phyloP scores from a whole-genome alignment of 768 basidiomycete species.

The Rossbeevera mucosa region DNA sequence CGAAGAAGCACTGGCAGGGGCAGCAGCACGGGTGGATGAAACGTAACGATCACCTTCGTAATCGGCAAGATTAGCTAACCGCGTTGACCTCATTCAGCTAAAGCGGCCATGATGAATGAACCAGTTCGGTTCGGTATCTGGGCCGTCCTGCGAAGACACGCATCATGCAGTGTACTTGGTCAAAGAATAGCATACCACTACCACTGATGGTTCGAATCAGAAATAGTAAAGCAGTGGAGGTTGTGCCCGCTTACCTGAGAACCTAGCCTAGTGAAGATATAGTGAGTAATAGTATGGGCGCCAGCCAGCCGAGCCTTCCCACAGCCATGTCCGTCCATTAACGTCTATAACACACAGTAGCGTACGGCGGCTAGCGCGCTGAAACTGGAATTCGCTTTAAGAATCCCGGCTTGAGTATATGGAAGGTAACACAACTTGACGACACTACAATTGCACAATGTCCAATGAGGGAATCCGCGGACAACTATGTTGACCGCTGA shows the following conservation, averaged over 20 bases:
- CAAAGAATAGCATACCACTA: neutral
- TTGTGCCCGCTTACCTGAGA: neutral
- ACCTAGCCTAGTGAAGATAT: too few species aligned
- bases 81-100: constrained; percentile 8
- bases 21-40: neutral
- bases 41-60: constrained; percentile 7
- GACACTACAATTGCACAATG: neutral
- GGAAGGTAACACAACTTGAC: neutral
- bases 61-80: constrained; percentile 5
- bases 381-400: constrained; percentile 1
- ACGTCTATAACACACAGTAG: constrained; percentile 3
- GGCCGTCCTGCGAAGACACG: neutral
- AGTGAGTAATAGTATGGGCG: neutral
- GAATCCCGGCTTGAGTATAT: neutral
- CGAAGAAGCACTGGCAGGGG: neutral
- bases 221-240: neutral
- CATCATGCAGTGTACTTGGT: neutral
- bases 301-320: neutral
- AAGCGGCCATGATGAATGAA: constrained; percentile 1
- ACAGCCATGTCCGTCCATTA: neutral
- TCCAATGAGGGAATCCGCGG: neutral
- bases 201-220: neutral
- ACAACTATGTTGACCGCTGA: neutral
- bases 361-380: constrained; percentile 5
- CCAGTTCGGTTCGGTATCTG: constrained; percentile 3